Evolutionary conservation across 139 green algal species (phyloP).

Genomic region (Chlorella ohadii): DNA sequence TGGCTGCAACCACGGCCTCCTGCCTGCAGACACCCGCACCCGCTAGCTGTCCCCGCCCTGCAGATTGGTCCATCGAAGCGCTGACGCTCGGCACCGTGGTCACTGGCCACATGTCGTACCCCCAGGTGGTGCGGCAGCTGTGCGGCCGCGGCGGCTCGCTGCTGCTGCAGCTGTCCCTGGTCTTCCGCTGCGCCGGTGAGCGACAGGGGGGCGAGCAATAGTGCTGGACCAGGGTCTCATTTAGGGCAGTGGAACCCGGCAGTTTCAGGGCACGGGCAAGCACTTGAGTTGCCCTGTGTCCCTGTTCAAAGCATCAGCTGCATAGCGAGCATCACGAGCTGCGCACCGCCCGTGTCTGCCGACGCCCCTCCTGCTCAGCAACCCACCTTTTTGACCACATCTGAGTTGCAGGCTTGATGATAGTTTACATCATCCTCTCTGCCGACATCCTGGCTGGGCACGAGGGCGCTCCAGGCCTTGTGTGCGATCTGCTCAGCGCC

Average conservation of each 20-base stretch:
- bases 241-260: no score
- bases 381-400: constrained; percentile 22
- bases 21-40: background rate
- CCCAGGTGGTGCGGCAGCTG: constrained; percentile 24
- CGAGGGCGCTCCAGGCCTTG: constrained; percentile 12
- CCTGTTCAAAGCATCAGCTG: no score
- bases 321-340: no score
- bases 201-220: no score
- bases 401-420: constrained; percentile 28
- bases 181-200: constrained; percentile 34
- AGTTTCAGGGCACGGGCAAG: no score
- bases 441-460: constrained; percentile 38
- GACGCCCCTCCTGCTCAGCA: no score
- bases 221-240: no score
- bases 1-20: no score
- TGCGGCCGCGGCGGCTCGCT: background rate
- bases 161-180: constrained; percentile 43
- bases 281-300: no score
- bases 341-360: no score
- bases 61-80: constrained; percentile 7
- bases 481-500: constrained; percentile 31
- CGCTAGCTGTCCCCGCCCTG: background rate
- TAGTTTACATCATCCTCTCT: constrained; percentile 41
- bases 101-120: constrained; percentile 30
- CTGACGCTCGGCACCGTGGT: background rate